Percentiles rank a stretch among this genome's conserved stretches.
These are phyloP conservation scores for Carnegiea gigantea DNA, from an alignment of 179 eudicot genomes.

Conservation along the genomic window DNA sequence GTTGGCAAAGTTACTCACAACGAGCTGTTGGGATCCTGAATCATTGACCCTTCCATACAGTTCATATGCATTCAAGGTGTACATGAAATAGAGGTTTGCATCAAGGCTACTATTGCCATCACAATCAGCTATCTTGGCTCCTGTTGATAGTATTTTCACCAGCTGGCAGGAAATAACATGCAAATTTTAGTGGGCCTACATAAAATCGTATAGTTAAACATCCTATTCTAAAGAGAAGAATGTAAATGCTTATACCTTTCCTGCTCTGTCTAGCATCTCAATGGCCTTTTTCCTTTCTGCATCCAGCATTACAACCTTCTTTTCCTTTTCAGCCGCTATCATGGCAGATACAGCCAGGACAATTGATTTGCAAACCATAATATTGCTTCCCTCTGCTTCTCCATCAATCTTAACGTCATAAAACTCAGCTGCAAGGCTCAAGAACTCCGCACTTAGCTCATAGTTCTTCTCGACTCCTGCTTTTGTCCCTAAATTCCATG, in stretches of 20 bases:
- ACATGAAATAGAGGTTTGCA: slow-evolving; percentile 50
- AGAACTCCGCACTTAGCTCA: slow-evolving; percentile 65
- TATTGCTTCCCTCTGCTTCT: slow-evolving; percentile 52
- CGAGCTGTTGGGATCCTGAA: slow-evolving; percentile 55
- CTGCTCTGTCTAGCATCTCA: slow-evolving; percentile 71
- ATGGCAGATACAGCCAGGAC: slow-evolving; percentile 64
- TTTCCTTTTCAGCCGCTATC: slow-evolving; percentile 69
- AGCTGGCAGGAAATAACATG: slow-evolving; percentile 44
- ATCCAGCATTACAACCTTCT: slow-evolving; percentile 49
- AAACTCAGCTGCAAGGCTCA: slow-evolving; percentile 70
- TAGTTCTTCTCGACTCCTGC: slow-evolving; percentile 55
- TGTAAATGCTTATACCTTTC: slow-evolving; percentile 55
- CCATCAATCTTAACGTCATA: slow-evolving; percentile 55
- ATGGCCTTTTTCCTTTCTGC: slow-evolving; percentile 63
- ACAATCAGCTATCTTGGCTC: slow-evolving; percentile 37
- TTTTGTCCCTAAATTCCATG: slow-evolving; percentile 73
- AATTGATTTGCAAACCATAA: slow-evolving; percentile 76
- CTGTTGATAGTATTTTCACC: slow-evolving; percentile 38
- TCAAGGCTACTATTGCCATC: slow-evolving; percentile 39
- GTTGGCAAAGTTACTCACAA: slow-evolving; percentile 52
- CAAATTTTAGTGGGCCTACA: slow-evolving; percentile 15
- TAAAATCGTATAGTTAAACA: not conserved
- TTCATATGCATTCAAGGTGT: slow-evolving; percentile 69
- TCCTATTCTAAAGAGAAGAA: not conserved
- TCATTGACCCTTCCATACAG: slow-evolving; percentile 63